phyloP scores from a whole-genome alignment of 257 asterid species.

The Fraxinus excelsior region DNA sequence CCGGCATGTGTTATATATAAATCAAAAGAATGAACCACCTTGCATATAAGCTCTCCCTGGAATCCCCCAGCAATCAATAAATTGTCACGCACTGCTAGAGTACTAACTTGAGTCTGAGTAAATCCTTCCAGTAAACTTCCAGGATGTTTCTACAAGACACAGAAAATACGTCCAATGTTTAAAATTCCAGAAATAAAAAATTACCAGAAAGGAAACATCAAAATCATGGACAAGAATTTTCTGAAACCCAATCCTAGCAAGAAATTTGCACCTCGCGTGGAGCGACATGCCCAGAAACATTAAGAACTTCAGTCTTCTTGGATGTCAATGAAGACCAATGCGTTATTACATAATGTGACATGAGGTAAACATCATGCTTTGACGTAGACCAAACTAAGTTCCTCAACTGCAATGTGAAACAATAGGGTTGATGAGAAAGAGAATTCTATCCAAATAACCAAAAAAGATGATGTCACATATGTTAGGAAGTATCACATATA shows the following conservation, averaged over 20 bases:
- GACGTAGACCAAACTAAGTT: slow-evolving; percentile 68
- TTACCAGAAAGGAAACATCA: not conserved
- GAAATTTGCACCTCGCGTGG: slow-evolving; percentile 48
- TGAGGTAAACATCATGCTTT: slow-evolving; percentile 67
- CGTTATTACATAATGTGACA: slow-evolving; percentile 58
- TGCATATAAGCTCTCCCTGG: slow-evolving; percentile 67
- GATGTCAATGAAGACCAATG: slow-evolving; percentile 66
- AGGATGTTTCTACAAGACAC: slow-evolving; percentile 49
- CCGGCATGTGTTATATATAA: slow-evolving; percentile 16
- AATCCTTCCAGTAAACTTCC: slow-evolving; percentile 65
- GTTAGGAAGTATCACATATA: not conserved
- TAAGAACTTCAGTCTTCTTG: slow-evolving; percentile 58
- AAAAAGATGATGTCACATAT: not conserved
- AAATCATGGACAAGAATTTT: slow-evolving; percentile 1
- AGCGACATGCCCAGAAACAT: slow-evolving; percentile 67
- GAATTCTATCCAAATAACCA: not conserved
- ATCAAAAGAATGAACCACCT: slow-evolving; percentile 34
- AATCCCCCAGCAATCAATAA: slow-evolving; percentile 62
- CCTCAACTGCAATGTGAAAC: slow-evolving; percentile 50
- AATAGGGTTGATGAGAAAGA: not conserved
- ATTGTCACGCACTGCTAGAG: slow-evolving; percentile 58
- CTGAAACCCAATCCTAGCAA: slow-evolving; percentile 11
- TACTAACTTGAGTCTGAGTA: slow-evolving; percentile 60
- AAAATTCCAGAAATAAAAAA: not conserved
- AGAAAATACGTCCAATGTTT: not conserved